Evolutionary conservation across 805 yeast species (phyloP), one percentile per base, ranked within the genome.

Genomic region (Brettanomyces naardenensis): DNA sequence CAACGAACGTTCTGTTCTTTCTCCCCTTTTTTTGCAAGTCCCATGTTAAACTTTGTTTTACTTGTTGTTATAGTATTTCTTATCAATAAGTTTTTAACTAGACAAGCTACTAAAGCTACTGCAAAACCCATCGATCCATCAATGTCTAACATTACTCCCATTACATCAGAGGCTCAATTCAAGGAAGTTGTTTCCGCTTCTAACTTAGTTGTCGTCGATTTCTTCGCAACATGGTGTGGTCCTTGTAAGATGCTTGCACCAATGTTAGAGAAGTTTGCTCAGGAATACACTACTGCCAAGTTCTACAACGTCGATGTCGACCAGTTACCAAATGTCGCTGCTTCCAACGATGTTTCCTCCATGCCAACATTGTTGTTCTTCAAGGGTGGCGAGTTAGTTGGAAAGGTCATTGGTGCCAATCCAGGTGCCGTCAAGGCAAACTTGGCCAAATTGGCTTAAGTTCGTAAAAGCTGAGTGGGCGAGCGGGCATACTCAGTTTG

Each of bases 221-320:
- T 90, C 71, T 89, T 76, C 59, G 97, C 97, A 53, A 78, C 89
- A 44, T 92, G 97, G 97, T 90, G 98, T 66, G 97, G 97, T 52
- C 97, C 98, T 45, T 90, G 98, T 73, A 92, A 90, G 75, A 85
- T 85, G 78, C 82, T 92, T 65, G 89, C 96, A 39, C 98, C 98
- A 52, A 68, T 86, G 68, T 68, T 90, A 52, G 95, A 89, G 58
- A 81, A 82, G 62, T 80, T 89, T 56, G 68, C 88, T 31, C 61
- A 64, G 33, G 75, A 79, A 61, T 80, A 79, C 75, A 46, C 78
- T 21, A 64, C 68, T 38, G 86, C 81, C 51, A 74, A 71, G 51
- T 90, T 92, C 74, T 71, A 74, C 75, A 88, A 90, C 73, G 78
- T 92, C 39, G 97, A 90, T 57, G 95, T 89, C 46, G 97, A 92